Base-by-base conservation (phyloP, 352 stramenopile species). In the Globisporangium acanthophoron region DNA sequence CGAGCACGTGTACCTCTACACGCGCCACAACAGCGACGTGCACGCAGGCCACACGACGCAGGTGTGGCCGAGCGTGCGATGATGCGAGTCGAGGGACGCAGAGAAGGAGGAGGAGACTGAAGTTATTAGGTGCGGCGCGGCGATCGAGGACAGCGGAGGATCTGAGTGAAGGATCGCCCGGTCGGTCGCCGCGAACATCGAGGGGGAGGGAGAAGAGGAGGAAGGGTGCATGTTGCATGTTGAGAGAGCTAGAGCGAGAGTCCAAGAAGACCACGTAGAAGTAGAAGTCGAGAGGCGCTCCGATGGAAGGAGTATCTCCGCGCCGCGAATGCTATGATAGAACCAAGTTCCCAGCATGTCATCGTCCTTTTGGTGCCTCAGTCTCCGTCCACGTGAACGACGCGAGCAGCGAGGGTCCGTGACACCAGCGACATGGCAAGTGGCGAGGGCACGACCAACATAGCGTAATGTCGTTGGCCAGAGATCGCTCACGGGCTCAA, bases 1-100 rank as follows among this genome's bases (percentile, higher is more conserved):
- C 46, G 71, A 80, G 58, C 73, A 76, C 59, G 74, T 72, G 50
- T 80, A 80, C 49, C 65, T 71, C 39, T 65, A 73, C 35, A 65
- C 65, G 52, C 76, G 76, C 55, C 60, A 69, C 52, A 79, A 61
- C 47, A 61, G 47, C 40, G 56, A 50, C 20, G 47, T 61, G 47
- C 56, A 59, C 31, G 43, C 57, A 46, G 43, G 49, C 8, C 21
- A 55, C 18, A 29, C 48, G 39, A 45, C 40, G 18, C 57, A 62
- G 16, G 47, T 56, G 27, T 62, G 57, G 57, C 57, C 57, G 16
- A 57, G 49, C 37, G 57, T 56, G 18, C 48, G 57, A 9, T n/a
- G 54, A 41, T 51, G 21, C 20, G 21, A 37, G 12, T 15, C 20
- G 18, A 47, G 50, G 2, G 51, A 37, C 9, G 21, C 27, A 12